These are phyloP conservation scores for Kodamaea sp. DNA, from an alignment of 1,139 yeast species.

Conservation along the genomic window DNA sequence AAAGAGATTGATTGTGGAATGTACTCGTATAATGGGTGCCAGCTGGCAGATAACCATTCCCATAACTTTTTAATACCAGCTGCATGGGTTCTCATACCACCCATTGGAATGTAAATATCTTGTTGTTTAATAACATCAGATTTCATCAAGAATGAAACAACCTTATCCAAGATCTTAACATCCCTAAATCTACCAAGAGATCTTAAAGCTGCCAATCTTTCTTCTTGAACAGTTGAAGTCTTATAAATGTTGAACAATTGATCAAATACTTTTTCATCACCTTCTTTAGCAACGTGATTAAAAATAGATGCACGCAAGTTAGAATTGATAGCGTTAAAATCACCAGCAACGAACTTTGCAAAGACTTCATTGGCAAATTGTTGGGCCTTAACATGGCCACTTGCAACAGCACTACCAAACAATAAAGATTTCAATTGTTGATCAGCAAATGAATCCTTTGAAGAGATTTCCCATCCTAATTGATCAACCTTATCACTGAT, in stretches of 20 bases:
- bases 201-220: conserved; percentile 71
- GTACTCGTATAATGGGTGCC: conserved; percentile 60
- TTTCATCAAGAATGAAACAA: conserved; percentile 59
- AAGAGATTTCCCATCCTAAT: conserved; percentile 68
- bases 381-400: conserved; percentile 55
- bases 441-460: conserved; percentile 61
- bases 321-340: conserved; percentile 66
- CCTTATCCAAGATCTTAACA: conserved; percentile 53
- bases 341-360: conserved; percentile 58
- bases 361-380: conserved; percentile 56
- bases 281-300: conserved; percentile 61
- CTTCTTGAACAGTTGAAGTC: conserved; percentile 66
- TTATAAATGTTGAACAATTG: conserved; percentile 61
- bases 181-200: conserved; percentile 70
- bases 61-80: conserved; percentile 67
- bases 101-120: conserved; percentile 78
- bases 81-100: conserved; percentile 59
- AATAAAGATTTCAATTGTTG: conserved; percentile 74
- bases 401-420: conserved; percentile 63
- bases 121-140: conserved; percentile 71
- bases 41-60: conserved; percentile 74
- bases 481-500: conserved; percentile 55
- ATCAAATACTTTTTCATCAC: conserved; percentile 62
- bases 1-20: conserved; percentile 82
- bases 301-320: conserved; percentile 74